Percentiles rank a stretch among this genome's conserved stretches.
Conservation (phyloP, 495 filamentous ascomycete genomes). For the Ramalina peruviana region DNA sequence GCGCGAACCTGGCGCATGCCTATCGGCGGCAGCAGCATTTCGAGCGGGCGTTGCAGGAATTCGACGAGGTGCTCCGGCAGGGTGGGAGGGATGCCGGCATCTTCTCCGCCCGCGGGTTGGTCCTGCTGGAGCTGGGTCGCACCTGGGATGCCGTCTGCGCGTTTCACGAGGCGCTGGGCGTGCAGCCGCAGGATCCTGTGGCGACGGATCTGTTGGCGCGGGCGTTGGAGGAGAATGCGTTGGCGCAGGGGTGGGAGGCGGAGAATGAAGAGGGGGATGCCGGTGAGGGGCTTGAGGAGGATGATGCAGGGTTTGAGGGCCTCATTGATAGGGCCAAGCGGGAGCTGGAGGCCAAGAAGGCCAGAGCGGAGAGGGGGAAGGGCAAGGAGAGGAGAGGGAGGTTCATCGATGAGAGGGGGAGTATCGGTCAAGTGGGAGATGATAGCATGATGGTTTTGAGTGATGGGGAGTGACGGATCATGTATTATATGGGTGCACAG, state of each 20-base stretch:
- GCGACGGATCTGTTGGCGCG: slow-evolving; percentile 44
- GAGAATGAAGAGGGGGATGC: slow-evolving; percentile 10
- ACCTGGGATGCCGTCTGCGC: slow-evolving; percentile 52
- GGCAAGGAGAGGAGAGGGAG: slow-evolving; percentile 7
- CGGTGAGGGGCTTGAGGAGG: slow-evolving; percentile 7
- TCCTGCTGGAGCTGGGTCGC: slow-evolving; percentile 52
- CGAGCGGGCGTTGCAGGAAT: slow-evolving; percentile 59
- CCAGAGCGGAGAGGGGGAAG: slow-evolving; percentile 10
- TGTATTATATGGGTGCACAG: neutral
- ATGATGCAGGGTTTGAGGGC: slow-evolving; percentile 10
- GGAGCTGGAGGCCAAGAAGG: slow-evolving; percentile 3
- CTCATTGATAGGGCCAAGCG: slow-evolving; percentile 11
- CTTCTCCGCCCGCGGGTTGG: slow-evolving; percentile 61
- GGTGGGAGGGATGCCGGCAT: slow-evolving; percentile 58
- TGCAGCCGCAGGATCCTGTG: slow-evolving; percentile 54
- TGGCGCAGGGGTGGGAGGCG: slow-evolving; percentile 13
- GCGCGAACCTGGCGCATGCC: slow-evolving; percentile 81
- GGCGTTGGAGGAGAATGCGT: slow-evolving; percentile 19
- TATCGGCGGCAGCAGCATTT: slow-evolving; percentile 58
- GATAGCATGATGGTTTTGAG: slow-evolving; percentile 21
- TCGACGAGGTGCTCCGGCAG: slow-evolving; percentile 66
- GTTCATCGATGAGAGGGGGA: slow-evolving; percentile 27
- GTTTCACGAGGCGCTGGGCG: slow-evolving; percentile 60
- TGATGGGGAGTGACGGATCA: slow-evolving; percentile 10
- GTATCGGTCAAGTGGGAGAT: slow-evolving; percentile 15